phyloP scores from a whole-genome alignment of 2,329 filamentous ascomycete genomes.

The Clarireedia monteithiana region DNA sequence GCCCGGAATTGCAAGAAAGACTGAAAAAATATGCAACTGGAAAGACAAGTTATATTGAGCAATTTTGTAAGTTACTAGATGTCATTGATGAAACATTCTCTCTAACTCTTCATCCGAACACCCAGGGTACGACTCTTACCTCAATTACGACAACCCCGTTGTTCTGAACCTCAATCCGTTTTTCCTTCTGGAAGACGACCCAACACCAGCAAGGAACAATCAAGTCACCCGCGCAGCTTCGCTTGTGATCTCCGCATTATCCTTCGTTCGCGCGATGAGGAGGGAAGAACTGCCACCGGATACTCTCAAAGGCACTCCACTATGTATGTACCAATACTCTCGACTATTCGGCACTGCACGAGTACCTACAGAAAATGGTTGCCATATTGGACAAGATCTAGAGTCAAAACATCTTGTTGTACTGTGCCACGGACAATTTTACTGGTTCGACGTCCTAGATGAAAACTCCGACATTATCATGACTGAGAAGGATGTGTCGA shows the following conservation, averaged over 20 bases:
- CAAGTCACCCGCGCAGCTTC: constrained; percentile 93
- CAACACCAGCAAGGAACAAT: constrained; percentile 90
- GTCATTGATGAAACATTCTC: neutral
- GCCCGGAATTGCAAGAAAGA: constrained; percentile 78
- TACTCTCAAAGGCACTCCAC: constrained; percentile 69
- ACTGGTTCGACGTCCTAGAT: constrained; percentile 97
- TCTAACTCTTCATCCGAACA: neutral
- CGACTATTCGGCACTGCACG: constrained; percentile 90
- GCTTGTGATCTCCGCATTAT: constrained; percentile 78
- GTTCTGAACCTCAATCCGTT: constrained; percentile 97
- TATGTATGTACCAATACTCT: constrained; percentile 99
- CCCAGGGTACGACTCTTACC: constrained; percentile 96
- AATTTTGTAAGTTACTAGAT: constrained; percentile 69
- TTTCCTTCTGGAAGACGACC: constrained; percentile 94
- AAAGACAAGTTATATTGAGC: constrained; percentile 94
- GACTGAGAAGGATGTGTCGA: constrained; percentile 85
- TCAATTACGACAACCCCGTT: constrained; percentile 96
- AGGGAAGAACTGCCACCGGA: constrained; percentile 91
- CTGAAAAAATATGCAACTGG: constrained; percentile 84
- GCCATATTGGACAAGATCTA: constrained; percentile 90
- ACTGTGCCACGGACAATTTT: constrained; percentile 90
- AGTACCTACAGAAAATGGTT: constrained; percentile 89
- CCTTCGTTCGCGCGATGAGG: constrained; percentile 87
- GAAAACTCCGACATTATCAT: constrained; percentile 93
- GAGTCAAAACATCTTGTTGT: constrained; percentile 91